These are phyloP conservation scores for Orychophragmus violaceus DNA, from an alignment of 345 rosid species.

Conservation along the genomic window DNA sequence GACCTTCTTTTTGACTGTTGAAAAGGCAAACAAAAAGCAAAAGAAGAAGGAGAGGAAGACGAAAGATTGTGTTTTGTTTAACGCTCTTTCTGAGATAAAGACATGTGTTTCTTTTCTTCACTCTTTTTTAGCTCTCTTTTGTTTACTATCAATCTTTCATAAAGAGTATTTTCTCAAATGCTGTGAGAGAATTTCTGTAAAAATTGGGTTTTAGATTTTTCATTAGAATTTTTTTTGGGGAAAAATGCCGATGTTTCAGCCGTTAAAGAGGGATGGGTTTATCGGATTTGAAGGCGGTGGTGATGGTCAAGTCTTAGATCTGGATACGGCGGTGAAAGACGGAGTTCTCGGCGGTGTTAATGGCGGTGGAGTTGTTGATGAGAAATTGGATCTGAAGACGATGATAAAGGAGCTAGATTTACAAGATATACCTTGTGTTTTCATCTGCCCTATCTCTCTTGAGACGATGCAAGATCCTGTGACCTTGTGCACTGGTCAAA, in stretches of 20 bases:
- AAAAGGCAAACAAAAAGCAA: slow-evolving; percentile 5
- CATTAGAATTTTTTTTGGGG: not conserved
- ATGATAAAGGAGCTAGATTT: slow-evolving; percentile 59
- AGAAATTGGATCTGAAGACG: slow-evolving; percentile 58
- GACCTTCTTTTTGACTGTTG: slow-evolving; percentile 34
- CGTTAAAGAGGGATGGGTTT: slow-evolving; percentile 31
- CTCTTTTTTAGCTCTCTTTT: not conserved
- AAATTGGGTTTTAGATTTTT: not conserved
- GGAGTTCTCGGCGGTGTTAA: slow-evolving; percentile 56
- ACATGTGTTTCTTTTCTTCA: slow-evolving; percentile 21
- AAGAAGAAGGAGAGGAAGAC: not conserved
- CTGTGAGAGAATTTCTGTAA: not conserved
- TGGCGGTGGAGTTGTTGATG: slow-evolving; percentile 35
- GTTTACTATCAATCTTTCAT: slow-evolving; percentile 5
- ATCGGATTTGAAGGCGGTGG: slow-evolving; percentile 40
- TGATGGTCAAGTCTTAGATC: slow-evolving; percentile 69
- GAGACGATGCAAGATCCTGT: slow-evolving; percentile 76
- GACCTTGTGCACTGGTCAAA: slow-evolving; percentile 71
- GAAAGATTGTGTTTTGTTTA: slow-evolving; percentile 15
- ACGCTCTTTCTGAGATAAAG: slow-evolving; percentile 24
- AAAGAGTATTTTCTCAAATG: slow-evolving; percentile 10
- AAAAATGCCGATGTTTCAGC: slow-evolving; percentile 51
- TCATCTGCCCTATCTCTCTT: slow-evolving; percentile 64
- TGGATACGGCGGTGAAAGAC: slow-evolving; percentile 65
- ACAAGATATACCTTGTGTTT: slow-evolving; percentile 41